Base-by-base conservation (phyloP, 169 alveolate genomes). In the Theileria orientalis region DNA sequence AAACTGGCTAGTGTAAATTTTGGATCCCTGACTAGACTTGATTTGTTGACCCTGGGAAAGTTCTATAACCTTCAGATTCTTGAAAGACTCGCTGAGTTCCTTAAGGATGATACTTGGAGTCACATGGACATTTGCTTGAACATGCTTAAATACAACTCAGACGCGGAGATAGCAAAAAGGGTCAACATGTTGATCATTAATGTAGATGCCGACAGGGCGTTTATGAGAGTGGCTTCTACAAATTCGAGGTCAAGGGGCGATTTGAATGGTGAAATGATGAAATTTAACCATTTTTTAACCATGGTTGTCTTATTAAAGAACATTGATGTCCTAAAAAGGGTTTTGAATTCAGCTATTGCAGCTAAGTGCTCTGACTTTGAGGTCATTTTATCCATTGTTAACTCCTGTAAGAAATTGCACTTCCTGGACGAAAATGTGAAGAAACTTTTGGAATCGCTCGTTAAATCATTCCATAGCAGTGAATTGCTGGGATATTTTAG, bases 1-100 rank as follows among this genome's bases (percentile, higher is more conserved):
- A 32, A 56, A 56, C 14, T 56, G 21, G 46, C 14, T 3, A 40
- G 66, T 19, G 3, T 56, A 1, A 40, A 56, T 27, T 30, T 30
- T 25, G 37, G 21, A 32, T 16, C 14, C 5, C 37, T 56, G 14
- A 40, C 37, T 6, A 56, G 37, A 30, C 14, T 56, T 7, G 66
- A 56, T 9, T 32, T 56, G 66, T 56, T 56, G 14, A 56, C 66
- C 14, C 42, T 56, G 32, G 66, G 44, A 40, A 56, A 56, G 37
- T 56, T 32, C 14, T 29, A 23, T 2, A 56, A 56, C 21, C 14
- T 23, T 23, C 0, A 29, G 1, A 56, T 56, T 0, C 11, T 37
- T 1, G 37, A 56, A n/a, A 56, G 21, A 56, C 37, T 56, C 32
- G 27, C 37, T 2, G 21, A 56, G 1, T 32, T n/a, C 21, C 16